Evolutionary conservation across 495 filamentous ascomycete species (phyloP).

Genomic region (Tuber calosporum): DNA sequence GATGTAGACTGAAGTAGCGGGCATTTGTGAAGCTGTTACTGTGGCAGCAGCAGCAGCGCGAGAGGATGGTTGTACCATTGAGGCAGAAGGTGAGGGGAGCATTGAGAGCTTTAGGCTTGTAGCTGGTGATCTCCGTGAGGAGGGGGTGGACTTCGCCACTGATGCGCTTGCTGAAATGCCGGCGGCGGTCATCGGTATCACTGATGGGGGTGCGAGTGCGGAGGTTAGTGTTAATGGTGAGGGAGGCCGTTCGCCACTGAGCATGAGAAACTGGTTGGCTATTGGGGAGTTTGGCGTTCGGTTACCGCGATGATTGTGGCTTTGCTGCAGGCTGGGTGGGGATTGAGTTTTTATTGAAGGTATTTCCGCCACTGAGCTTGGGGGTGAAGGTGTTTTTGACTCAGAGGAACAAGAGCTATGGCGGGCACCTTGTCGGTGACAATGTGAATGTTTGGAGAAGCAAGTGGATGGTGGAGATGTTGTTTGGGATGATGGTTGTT

Average conservation of each 20-base stretch:
- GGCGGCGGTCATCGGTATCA: slow-evolving; percentile 37
- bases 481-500: slow-evolving; percentile 12
- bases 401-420: slow-evolving; percentile 10
- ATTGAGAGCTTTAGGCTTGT: slow-evolving; percentile 31
- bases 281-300: slow-evolving; percentile 8
- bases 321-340: slow-evolving; percentile 2
- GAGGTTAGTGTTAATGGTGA: slow-evolving; percentile 32
- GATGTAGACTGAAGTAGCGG: slow-evolving; percentile 11
- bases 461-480: slow-evolving; percentile 9
- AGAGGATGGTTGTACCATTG: slow-evolving; percentile 2
- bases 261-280: slow-evolving; percentile 26
- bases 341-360: slow-evolving; percentile 12
- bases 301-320: not conserved
- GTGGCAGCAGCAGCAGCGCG: slow-evolving; percentile 7
- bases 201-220: slow-evolving; percentile 33
- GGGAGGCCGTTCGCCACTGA: slow-evolving; percentile 24
- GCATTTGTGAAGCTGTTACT: slow-evolving; percentile 5
- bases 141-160: slow-evolving; percentile 18
- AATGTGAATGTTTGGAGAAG: not conserved
- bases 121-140: slow-evolving; percentile 27
- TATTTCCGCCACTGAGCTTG: not conserved
- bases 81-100: slow-evolving; percentile 18
- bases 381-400: slow-evolving; percentile 11
- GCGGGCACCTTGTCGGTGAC: slow-evolving; percentile 6
- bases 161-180: slow-evolving; percentile 22